These are phyloP conservation scores for Yarrowia keelungensis DNA, from an alignment of 805 yeast species.

Conservation along the genomic window DNA sequence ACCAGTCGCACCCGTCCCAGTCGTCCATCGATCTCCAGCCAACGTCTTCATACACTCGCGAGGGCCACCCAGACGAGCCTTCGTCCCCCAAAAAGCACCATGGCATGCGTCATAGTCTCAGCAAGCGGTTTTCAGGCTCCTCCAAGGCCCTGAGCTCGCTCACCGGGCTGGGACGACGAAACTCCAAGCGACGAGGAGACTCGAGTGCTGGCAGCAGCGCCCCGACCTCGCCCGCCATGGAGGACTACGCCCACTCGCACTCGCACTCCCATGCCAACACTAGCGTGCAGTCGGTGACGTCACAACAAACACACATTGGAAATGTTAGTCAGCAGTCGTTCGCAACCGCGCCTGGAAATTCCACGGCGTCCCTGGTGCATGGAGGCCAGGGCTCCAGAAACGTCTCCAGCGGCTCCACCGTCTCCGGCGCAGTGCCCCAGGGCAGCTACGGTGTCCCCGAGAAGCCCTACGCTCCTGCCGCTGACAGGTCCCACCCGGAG, in stretches of 20 bases:
- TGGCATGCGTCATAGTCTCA: slow-evolving; percentile 31
- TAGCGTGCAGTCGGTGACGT: slow-evolving; percentile 33
- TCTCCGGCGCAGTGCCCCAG: slow-evolving; percentile 21
- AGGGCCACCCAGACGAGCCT: slow-evolving; percentile 27
- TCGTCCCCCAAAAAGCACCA: slow-evolving; percentile 34
- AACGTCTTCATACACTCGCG: slow-evolving; percentile 21
- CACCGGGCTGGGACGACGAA: slow-evolving; percentile 19
- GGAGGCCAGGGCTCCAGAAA: slow-evolving; percentile 10
- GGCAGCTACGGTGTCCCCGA: slow-evolving; percentile 27
- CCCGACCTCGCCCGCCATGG: slow-evolving; percentile 27
- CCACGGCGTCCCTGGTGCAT: not conserved
- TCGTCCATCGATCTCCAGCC: slow-evolving; percentile 28
- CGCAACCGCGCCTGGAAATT: slow-evolving; percentile 15
- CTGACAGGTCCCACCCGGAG: slow-evolving; percentile 14
- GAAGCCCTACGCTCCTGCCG: slow-evolving; percentile 17
- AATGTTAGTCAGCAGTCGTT: slow-evolving; percentile 17
- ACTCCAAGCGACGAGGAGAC: slow-evolving; percentile 38
- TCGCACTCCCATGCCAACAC: slow-evolving; percentile 16
- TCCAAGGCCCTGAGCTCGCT: slow-evolving; percentile 37
- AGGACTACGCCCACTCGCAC: slow-evolving; percentile 17
- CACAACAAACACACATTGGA: slow-evolving; percentile 22
- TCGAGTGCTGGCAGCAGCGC: slow-evolving; percentile 11
- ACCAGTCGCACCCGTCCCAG: slow-evolving; percentile 25
- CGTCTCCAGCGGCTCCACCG: slow-evolving; percentile 16
- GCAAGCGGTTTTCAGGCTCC: slow-evolving; percentile 32